These are phyloP conservation scores for Coemansia sp. DNA, from an alignment of 192 early-diverging fungal genomes.

Conservation along the genomic window DNA sequence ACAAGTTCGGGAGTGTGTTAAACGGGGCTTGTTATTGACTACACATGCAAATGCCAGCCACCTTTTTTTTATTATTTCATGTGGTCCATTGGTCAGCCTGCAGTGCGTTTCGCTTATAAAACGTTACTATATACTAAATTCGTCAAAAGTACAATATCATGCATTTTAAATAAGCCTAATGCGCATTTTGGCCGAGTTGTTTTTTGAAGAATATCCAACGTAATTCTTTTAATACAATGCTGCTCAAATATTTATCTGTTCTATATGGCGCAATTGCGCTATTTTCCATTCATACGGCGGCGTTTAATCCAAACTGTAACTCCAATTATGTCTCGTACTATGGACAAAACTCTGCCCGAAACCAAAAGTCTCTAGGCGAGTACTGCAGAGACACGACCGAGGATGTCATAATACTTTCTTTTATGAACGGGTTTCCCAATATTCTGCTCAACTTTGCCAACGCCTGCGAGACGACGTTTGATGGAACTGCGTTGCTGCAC, in stretches of 20 bases:
- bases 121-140: too few relatives aligned
- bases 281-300: constrained; percentile 2
- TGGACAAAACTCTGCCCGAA: constrained; percentile 54
- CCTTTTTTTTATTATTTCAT: background rate
- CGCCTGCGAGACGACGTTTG: constrained; percentile 58
- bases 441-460: constrained; percentile 65
- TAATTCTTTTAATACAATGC: constrained; percentile 1
- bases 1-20: background rate
- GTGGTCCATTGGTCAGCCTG: background rate
- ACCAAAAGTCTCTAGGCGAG: constrained; percentile 36
- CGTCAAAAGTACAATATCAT: too few relatives aligned
- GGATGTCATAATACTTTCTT: constrained; percentile 62
- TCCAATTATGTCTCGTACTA: constrained; percentile 52
- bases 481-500: constrained; percentile 57
- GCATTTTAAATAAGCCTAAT: background rate
- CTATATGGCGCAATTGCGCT: background rate
- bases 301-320: constrained; percentile 48
- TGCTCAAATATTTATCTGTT: background rate
- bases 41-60: constrained; percentile 1
- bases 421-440: constrained; percentile 59
- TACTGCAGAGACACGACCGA: constrained; percentile 66
- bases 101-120: background rate
- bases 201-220: background rate
- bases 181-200: background rate
- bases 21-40: background rate